A percentile compares a stretch with the other conserved stretches of the same genome.
These are phyloP conservation scores for Fusarium tanahbumbuense DNA, from an alignment of 2,329 filamentous ascomycete genomes.

Conservation along the genomic window DNA sequence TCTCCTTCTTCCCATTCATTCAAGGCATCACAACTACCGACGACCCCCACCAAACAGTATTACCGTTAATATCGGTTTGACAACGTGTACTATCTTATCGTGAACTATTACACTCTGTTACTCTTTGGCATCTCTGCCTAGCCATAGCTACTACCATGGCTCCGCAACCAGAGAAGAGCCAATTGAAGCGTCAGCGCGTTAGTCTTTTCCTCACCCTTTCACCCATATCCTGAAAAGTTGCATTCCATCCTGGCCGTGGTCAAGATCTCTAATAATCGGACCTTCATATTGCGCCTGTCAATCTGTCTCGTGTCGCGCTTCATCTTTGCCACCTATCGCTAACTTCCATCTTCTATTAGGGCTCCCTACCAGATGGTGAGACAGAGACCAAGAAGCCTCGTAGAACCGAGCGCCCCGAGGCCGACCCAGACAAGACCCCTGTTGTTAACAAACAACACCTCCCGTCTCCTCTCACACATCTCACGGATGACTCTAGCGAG, in stretches of 20 bases:
- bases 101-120: constrained; percentile 28
- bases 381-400: constrained; percentile 85
- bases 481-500: constrained; percentile 68
- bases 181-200: constrained; percentile 85
- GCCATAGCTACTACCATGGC: constrained; percentile 60
- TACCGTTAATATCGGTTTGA: constrained; percentile 2
- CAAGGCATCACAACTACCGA: constrained; percentile 41
- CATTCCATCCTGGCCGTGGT: constrained; percentile 4
- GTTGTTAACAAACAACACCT: constrained; percentile 74
- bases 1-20: constrained; percentile 2
- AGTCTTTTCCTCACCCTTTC: constrained; percentile 50
- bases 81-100: constrained; percentile 18
- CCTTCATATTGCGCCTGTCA: constrained; percentile 16
- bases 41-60: constrained; percentile 25
- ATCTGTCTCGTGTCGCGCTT: constrained; percentile 23
- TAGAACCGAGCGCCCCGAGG: constrained; percentile 77
- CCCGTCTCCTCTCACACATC: constrained; percentile 82
- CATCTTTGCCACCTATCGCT: constrained; percentile 30
- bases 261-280: constrained; percentile 2
- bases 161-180: constrained; percentile 78
- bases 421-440: constrained; percentile 68
- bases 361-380: constrained; percentile 71
- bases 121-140: constrained; percentile 38
- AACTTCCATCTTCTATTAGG: constrained; percentile 58
- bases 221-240: constrained; percentile 6